Evolutionary conservation across 129 eudicot genomes (phyloP).

Genomic region (Artemisia argyi): DNA sequence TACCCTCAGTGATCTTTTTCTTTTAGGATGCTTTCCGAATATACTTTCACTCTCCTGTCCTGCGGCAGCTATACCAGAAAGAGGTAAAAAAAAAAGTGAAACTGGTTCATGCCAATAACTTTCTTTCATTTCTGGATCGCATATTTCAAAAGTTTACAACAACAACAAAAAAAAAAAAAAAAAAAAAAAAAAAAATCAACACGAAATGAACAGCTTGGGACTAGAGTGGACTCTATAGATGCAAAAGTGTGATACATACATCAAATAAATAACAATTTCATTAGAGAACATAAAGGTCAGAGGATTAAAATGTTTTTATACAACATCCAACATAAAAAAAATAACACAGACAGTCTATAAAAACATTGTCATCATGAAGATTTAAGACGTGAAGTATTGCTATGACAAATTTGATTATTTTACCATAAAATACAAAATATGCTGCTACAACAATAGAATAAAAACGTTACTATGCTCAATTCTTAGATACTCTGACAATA

Average conservation of each 20-base stretch:
- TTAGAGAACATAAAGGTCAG: too few relatives aligned
- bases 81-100: background rate
- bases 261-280: background rate
- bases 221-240: background rate
- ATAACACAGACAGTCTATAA: too few relatives aligned
- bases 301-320: too few relatives aligned
- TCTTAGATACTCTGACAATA: too few relatives aligned
- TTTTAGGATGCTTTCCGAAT: background rate
- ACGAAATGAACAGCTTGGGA: background rate
- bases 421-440: too few relatives aligned
- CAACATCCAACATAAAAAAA: too few relatives aligned
- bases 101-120: background rate
- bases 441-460: too few relatives aligned
- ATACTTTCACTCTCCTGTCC: background rate
- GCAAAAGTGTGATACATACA: background rate
- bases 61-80: slow-evolving; percentile 6
- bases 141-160: slow-evolving; percentile 5
- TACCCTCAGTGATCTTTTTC: background rate
- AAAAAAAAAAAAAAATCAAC: background rate
- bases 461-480: too few relatives aligned
- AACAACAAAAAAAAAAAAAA: too few relatives aligned
- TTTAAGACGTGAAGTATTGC: too few relatives aligned
- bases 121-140: background rate
- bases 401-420: too few relatives aligned
- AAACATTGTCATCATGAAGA: too few relatives aligned